Evolutionary conservation across 108 stramenopile genomes (phyloP).

Genomic region (Cyclostephanos tholiformis): DNA sequence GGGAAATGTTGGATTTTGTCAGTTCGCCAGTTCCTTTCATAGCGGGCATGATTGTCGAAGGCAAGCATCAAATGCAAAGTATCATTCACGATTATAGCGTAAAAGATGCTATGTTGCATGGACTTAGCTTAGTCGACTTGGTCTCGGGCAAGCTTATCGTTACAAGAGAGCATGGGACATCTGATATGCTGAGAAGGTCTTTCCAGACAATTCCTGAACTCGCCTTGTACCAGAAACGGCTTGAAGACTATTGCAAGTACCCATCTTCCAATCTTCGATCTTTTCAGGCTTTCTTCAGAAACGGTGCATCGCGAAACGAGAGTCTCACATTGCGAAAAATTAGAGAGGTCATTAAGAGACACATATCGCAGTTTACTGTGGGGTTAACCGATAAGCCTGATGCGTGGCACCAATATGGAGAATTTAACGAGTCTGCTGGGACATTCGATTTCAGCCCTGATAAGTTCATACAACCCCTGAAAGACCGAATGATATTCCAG

Average conservation of each 20-base stretch:
- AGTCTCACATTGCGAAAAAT: constrained; percentile 48
- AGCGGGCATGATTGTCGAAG: constrained; percentile 50
- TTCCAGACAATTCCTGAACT: constrained; percentile 49
- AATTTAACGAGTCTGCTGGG: constrained; percentile 46
- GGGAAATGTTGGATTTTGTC: constrained; percentile 57
- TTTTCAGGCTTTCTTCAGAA: constrained; percentile 36
- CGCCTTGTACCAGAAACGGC: constrained; percentile 36
- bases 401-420: constrained; percentile 57
- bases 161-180: constrained; percentile 46
- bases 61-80: constrained; percentile 29
- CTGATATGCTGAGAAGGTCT: constrained; percentile 47
- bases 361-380: constrained; percentile 36
- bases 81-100: constrained; percentile 44
- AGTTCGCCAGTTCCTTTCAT: constrained; percentile 59
- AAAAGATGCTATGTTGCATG: constrained; percentile 50
- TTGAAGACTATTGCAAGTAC: constrained; percentile 34
- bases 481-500: constrained; percentile 53
- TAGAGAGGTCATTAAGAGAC: constrained; percentile 38
- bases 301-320: constrained; percentile 42
- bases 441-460: constrained; percentile 52
- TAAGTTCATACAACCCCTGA: constrained; percentile 52
- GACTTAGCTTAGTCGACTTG: constrained; percentile 48
- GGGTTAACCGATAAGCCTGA: constrained; percentile 42
- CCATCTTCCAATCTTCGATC: constrained; percentile 45
- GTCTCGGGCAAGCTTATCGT: constrained; percentile 49